Conservation (phyloP, 2,329 filamentous ascomycete species). For the Epichloe brachyelytri region DNA sequence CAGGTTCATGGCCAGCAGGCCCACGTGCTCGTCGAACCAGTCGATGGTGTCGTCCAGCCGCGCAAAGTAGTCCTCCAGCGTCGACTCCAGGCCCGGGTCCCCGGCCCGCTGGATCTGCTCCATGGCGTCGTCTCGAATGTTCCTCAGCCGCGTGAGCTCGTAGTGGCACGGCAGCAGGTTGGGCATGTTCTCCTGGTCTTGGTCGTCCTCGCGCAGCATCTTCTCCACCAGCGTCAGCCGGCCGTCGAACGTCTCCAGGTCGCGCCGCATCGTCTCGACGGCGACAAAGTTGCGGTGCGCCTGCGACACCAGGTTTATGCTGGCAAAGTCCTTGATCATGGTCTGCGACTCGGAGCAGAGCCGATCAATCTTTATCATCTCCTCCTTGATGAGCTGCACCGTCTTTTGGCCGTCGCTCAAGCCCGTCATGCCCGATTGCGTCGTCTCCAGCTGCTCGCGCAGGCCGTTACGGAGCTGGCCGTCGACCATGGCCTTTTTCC, state of each 20-base stretch:
- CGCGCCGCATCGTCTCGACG: conserved; percentile 83
- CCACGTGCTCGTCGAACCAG: conserved; percentile 93
- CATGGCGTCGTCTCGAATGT: conserved; percentile 92
- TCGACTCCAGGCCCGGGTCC: conserved; percentile 63
- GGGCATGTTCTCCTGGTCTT: conserved; percentile 78
- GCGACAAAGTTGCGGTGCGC: conserved; percentile 94
- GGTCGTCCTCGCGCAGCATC: conserved; percentile 72
- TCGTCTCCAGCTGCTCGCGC: conserved; percentile 85
- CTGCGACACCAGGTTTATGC: conserved; percentile 83
- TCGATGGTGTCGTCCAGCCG: conserved; percentile 77
- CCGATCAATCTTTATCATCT: conserved; percentile 97
- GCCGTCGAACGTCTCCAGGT: conserved; percentile 76
- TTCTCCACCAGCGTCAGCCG: conserved; percentile 63
- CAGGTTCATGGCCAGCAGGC: conserved; percentile 75
- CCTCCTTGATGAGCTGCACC: conserved; percentile 87
- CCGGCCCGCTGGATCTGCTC: conserved; percentile 78
- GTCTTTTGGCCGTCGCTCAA: conserved; percentile 84
- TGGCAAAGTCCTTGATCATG: conserved; percentile 93
- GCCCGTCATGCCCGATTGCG: conserved; percentile 81
- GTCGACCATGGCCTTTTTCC: conserved; percentile 88
- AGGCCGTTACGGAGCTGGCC: conserved; percentile 78
- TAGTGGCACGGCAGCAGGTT: conserved; percentile 85
- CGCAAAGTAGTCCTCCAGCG: conserved; percentile 80
- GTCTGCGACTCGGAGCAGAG: conserved; percentile 94
- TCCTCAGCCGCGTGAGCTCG: conserved; percentile 79